Percentiles rank a stretch among this genome's conserved stretches.
Evolutionary conservation across 305 asterid species (phyloP).

Genomic region (Stenogyne calaminthoides): DNA sequence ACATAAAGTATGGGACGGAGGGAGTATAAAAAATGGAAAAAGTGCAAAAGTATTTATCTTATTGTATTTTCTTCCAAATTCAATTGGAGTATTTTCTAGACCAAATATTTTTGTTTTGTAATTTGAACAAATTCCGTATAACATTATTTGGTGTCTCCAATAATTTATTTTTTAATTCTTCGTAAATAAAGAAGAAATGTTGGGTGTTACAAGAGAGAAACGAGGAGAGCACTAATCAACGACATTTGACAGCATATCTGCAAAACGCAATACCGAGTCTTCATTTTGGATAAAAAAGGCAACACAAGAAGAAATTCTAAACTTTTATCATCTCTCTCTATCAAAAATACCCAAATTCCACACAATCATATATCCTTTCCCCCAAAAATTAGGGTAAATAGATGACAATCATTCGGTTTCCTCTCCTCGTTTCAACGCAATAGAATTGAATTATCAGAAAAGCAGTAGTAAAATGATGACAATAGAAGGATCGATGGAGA

Average conservation of each 20-base stretch:
- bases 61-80: no score
- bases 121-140: no score
- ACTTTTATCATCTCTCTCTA: not conserved
- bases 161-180: not conserved
- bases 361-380: not conserved
- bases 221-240: constrained; percentile 53
- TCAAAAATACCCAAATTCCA: constrained; percentile 28
- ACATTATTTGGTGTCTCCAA: no score
- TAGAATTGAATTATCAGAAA: not conserved
- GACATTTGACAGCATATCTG: constrained; percentile 32
- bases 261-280: constrained; percentile 25
- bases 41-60: no score
- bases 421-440: not conserved
- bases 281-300: constrained; percentile 17
- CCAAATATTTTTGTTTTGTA: no score
- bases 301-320: not conserved
- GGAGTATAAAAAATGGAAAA: no score
- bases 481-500: constrained; percentile 80
- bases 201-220: constrained; percentile 22
- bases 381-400: not conserved
- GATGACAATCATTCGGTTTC: constrained; percentile 11
- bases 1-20: no score
- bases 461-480: constrained; percentile 50
- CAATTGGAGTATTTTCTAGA: no score
- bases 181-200: not conserved